Conservation (phyloP, 352 stramenopile genomes). For the Globisporangium recalcitrans region DNA sequence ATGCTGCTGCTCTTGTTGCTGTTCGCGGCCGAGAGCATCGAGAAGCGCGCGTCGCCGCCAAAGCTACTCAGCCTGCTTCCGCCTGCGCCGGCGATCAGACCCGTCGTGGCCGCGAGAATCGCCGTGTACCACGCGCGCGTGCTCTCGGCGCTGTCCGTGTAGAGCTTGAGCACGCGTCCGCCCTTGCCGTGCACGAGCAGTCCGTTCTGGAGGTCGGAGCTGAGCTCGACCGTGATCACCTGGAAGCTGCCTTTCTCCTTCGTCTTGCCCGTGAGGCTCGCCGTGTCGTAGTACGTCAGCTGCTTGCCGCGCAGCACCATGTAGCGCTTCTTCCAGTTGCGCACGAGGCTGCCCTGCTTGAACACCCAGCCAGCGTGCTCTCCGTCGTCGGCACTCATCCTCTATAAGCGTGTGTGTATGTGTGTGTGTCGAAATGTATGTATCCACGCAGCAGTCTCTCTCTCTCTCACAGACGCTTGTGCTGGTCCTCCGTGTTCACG, state of each 20-base stretch:
- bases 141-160: slow-evolving; percentile 70
- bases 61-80: slow-evolving; percentile 15
- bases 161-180: slow-evolving; percentile 82
- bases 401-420: not conserved
- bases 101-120: slow-evolving; percentile 63
- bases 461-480: too few species aligned
- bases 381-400: slow-evolving; percentile 31
- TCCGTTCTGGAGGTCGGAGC: slow-evolving; percentile 77
- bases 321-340: slow-evolving; percentile 86
- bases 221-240: slow-evolving; percentile 82
- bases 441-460: too few species aligned
- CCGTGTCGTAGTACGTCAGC: slow-evolving; percentile 83
- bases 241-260: slow-evolving; percentile 81
- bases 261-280: slow-evolving; percentile 40
- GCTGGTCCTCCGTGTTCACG: too few species aligned
- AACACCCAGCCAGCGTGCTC: slow-evolving; percentile 77
- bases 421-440: not conserved
- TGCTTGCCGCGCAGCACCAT: slow-evolving; percentile 78
- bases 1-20: slow-evolving; percentile 24
- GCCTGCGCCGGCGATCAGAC: not conserved
- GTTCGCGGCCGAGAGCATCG: slow-evolving; percentile 29
- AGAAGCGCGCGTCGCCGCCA: slow-evolving; percentile 30
- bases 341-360: slow-evolving; percentile 77
- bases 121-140: slow-evolving; percentile 70
- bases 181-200: slow-evolving; percentile 73